Evolutionary conservation across 2,329 filamentous ascomycete genomes (phyloP), one percentile per base, ranked within the genome.

Genomic region (Penicillium crustosum): DNA sequence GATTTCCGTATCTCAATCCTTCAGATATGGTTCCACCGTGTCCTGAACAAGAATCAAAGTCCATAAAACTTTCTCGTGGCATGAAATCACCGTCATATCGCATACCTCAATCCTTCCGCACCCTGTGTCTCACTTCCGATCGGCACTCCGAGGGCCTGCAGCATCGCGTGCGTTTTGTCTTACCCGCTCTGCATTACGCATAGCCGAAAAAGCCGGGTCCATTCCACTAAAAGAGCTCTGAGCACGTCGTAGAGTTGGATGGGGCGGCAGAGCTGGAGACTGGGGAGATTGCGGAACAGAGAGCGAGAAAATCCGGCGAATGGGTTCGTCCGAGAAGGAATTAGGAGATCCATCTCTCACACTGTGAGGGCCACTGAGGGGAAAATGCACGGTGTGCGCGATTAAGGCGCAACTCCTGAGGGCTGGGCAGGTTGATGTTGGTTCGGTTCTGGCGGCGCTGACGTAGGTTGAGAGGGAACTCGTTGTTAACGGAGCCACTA

Each of bases 201-300:
- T 36, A 17, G 44, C 31, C 2, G 29, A 21, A 48, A 54, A 50
- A 0, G 49, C 55, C 2, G 55, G 49, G n/a, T 60, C 49, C n/a
- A 61, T 59, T 4, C 57, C 53, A 8, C 12, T 36, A 12, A 60
- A 54, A 2, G 57, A 59, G n/a, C 25, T 54, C 41, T 54, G 52
- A 8, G 59, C 36, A 27, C 50, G 53, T 27, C 41, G 33, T 33
- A 57, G 33, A 23, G 27, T n/a, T 9, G 59, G 49, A 6, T 27
- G 17, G 17, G 25, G 21, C 1, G 35, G 21, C 5, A 13, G 25
- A 9, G 27, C 2, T 12, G 19, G 25, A 35, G 53, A 42, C 4
- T 6, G 25, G 0, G 53, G 45, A 6, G 53, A 42, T 19, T 55
- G 44, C 3, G 53, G 45, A 25, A 42, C 36, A 29, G 53, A 55